Conservation (phyloP, 108 stramenopile species). For the Chaetoceros tenuissimus region DNA sequence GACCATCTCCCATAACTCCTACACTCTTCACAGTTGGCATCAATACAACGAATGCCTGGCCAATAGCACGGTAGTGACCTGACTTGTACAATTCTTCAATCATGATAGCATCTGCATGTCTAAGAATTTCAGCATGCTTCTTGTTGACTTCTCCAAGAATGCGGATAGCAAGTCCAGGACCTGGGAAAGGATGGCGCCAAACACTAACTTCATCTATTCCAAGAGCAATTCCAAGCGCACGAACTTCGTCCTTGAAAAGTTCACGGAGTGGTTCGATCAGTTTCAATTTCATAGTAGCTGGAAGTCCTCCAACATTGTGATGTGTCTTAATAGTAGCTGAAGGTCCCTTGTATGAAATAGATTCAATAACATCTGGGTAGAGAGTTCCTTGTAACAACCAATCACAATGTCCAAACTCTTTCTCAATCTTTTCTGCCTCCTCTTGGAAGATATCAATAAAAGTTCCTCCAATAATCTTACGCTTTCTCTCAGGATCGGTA, state of each 20-base stretch:
- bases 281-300: slow-evolving; percentile 90
- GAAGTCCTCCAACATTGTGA: slow-evolving; percentile 98
- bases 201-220: slow-evolving; percentile 93
- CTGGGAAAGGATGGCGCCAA: slow-evolving; percentile 99
- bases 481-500: slow-evolving; percentile 94
- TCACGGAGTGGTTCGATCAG: slow-evolving; percentile 98
- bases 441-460: slow-evolving; percentile 98
- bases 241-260: slow-evolving; percentile 97
- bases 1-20: slow-evolving; percentile 97
- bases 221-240: slow-evolving; percentile 85
- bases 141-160: slow-evolving; percentile 85
- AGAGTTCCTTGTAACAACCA: slow-evolving; percentile 94
- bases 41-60: slow-evolving; percentile 96
- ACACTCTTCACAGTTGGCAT: slow-evolving; percentile 88
- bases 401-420: slow-evolving; percentile 54
- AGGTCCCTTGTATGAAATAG: slow-evolving; percentile 97
- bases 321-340: slow-evolving; percentile 99
- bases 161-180: slow-evolving; percentile 97
- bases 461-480: slow-evolving; percentile 94
- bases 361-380: slow-evolving; percentile 99
- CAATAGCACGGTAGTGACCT: slow-evolving; percentile 92
- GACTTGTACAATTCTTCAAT: slow-evolving; percentile 86
- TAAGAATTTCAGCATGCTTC: slow-evolving; percentile 84
- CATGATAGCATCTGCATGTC: slow-evolving; percentile 94
- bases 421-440: slow-evolving; percentile 83